Evolutionary conservation across 441 rosid genomes (phyloP).

Genomic region (Pelargonium fulgidum): DNA sequence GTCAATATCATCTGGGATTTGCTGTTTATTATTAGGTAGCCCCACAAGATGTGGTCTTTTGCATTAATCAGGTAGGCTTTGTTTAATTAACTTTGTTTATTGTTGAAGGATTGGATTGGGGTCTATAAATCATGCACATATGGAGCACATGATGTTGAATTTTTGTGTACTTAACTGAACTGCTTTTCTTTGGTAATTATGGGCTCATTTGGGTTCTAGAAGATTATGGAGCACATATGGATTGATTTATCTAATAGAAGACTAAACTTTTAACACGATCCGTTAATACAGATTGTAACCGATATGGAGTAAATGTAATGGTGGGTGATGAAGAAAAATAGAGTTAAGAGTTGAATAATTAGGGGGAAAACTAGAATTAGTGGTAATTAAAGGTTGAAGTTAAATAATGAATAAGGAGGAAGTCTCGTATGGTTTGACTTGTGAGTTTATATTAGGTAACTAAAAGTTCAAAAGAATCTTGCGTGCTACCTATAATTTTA

Average conservation of each 20-base stretch:
- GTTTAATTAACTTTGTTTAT: no score
- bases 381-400: background rate
- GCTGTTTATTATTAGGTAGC: background rate
- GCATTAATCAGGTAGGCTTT: no score
- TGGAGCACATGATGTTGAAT: slow-evolving; percentile 1
- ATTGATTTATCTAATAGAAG: background rate
- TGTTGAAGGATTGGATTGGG: background rate
- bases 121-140: background rate
- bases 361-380: no score
- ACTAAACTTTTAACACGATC: no score
- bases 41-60: slow-evolving; percentile 1
- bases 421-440: background rate
- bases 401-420: background rate
- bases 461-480: background rate
- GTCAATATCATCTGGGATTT: background rate
- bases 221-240: no score
- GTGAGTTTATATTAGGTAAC: background rate
- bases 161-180: background rate
- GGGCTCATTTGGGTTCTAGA: background rate
- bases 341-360: background rate
- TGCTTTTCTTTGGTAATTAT: slow-evolving; percentile 2
- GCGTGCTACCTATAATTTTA: background rate
- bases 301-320: no score
- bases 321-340: no score
- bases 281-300: no score